These are phyloP conservation scores for Marchantia polymorpha DNA, from an alignment of 225 moss, liverwort and hornwort genomes.

Conservation along the genomic window DNA sequence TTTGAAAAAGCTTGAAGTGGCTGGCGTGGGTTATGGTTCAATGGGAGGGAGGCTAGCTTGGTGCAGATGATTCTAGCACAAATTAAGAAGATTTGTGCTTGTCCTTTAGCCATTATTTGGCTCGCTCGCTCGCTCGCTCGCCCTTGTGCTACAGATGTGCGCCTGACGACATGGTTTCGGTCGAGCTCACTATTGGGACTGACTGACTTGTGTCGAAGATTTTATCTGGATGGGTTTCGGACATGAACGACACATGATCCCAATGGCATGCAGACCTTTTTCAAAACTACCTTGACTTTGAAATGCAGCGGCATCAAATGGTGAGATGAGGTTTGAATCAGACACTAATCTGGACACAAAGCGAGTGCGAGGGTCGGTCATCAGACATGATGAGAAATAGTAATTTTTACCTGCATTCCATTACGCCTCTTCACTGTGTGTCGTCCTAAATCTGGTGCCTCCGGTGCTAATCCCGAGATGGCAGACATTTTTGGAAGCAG, in stretches of 20 bases:
- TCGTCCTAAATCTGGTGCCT: neutral
- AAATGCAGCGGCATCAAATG: neutral
- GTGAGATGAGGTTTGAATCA: constrained; percentile 3
- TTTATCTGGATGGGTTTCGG: constrained; percentile 10
- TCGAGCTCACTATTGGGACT: constrained; percentile 1
- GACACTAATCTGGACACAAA: neutral
- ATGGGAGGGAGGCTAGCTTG: neutral
- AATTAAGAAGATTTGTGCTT: neutral
- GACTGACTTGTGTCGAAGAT: constrained; percentile 1
- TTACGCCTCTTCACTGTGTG: neutral
- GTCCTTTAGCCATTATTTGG: neutral
- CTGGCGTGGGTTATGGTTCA: neutral
- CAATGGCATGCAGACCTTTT: neutral
- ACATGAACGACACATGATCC: neutral
- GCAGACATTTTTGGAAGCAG: no score
- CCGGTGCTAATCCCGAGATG: no score
- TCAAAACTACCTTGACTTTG: constrained; percentile 2
- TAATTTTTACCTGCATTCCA: neutral
- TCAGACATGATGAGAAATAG: constrained; percentile 6
- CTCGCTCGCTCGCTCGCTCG: neutral
- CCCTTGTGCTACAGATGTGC: neutral
- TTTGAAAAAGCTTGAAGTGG: no score
- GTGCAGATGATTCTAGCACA: neutral
- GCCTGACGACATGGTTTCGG: neutral
- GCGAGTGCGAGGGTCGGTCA: neutral